Evolutionary conservation across 2,329 filamentous ascomycete species (phyloP), one percentile per base, ranked within the genome.

Genomic region (Cercospora sesami): DNA sequence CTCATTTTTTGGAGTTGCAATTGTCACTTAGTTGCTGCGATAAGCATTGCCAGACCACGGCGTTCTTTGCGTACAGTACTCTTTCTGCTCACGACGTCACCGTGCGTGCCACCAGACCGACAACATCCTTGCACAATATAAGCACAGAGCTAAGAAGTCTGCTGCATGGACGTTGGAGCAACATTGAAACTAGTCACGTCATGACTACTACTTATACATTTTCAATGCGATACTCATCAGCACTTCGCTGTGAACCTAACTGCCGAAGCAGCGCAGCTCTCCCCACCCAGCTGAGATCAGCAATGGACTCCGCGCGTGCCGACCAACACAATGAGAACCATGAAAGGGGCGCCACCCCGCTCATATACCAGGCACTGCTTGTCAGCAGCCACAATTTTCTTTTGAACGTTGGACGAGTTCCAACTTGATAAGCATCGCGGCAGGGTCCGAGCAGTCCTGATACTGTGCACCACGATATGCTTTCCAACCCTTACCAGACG

Each of bases 11-110:
- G 62, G 64, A 60, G 63, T 51, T 69, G 66, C 65, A 65, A 42
- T 67, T 69, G 65, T 71, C 67, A 71, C 69, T 69, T 69, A 69
- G 67, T 53, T 60, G 60, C 48, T 62, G 63, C 65, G 33, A 63
- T 60, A 31, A 65, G 61, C 55, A 53, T 60, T 67, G 62, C 45
- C 48, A 66, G 57, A 64, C 57, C 39, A 48, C 57, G 58, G 63
- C 66, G 61, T 65, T 68, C 62, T 57, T 58, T 39, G 51, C 28
- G n/a, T 55, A 18, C 36, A 42, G 36, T 39, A n/a, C 31, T 31
- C 18, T 23, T 36, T 33, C 23, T 30, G 30, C 55, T 30, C 31
- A 60, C 60, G 60, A 62, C 39, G 53, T 58, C 53, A 58, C 53
- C 53, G 30, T 31, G 53, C 53, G 53, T 58, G 9, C n/a, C 30